A percentile compares a stretch with the other conserved stretches of the same genome.
These are phyloP conservation scores for Mastigamoeba balamuthi DNA, from an alignment of 78 protist genomes.

Conservation along the genomic window DNA sequence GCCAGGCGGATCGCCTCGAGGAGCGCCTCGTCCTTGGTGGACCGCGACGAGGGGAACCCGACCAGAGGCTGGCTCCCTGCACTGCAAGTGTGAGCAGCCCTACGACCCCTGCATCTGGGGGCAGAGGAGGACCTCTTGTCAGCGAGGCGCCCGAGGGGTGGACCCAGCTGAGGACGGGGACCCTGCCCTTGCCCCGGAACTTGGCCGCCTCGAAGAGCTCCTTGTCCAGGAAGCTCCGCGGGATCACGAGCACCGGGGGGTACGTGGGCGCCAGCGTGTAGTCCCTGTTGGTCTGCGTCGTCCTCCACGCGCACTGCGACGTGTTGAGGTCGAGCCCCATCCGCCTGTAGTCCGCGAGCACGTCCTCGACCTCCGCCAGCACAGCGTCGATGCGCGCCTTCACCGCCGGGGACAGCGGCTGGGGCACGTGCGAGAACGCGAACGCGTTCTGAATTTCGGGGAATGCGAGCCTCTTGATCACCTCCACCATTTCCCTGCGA, in stretches of 20 bases:
- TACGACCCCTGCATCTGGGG: too few species aligned
- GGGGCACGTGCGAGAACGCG: too few species aligned
- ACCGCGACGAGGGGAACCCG: not conserved
- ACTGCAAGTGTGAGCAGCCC: not conserved
- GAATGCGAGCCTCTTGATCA: too few species aligned
- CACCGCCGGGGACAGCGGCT: too few species aligned
- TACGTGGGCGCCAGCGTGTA: conserved; percentile 13
- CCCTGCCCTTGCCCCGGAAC: not conserved
- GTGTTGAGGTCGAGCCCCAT: too few species aligned
- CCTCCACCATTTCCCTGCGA: too few species aligned
- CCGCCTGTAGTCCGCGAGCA: too few species aligned
- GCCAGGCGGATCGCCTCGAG: not conserved
- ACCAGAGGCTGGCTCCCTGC: not conserved
- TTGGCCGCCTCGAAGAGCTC: not conserved
- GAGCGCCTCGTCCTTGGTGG: not conserved
- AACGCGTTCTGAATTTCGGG: too few species aligned
- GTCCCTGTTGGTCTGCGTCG: conserved; percentile 14
- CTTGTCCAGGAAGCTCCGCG: not conserved
- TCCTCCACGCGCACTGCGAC: too few species aligned
- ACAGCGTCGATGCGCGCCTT: too few species aligned
- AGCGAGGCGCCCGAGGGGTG: not conserved
- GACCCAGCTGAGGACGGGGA: not conserved
- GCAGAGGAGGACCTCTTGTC: not conserved
- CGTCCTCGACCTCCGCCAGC: too few species aligned
- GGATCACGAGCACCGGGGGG: conserved; percentile 10